Evolutionary conservation across 2,329 filamentous ascomycete species (phyloP).

Genomic region (Plectosphaerella sp.): DNA sequence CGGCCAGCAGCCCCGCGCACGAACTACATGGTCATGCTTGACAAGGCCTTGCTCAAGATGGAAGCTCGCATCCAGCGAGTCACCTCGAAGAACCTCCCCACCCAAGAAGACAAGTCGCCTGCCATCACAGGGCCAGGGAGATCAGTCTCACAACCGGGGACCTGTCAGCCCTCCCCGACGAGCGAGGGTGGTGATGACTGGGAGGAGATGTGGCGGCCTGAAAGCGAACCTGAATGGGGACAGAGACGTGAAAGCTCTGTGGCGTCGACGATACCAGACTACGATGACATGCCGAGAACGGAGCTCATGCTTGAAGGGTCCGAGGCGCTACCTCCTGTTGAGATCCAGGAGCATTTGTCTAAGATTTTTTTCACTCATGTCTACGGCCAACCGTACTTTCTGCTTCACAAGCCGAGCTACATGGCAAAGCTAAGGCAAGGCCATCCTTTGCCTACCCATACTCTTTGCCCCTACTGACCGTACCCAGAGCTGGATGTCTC

Average conservation of each 20-base stretch:
- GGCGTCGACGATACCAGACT: too few relatives aligned
- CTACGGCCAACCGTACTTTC: conserved; percentile 90
- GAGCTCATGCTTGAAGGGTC: conserved; percentile 76
- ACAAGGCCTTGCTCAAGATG: conserved; percentile 94
- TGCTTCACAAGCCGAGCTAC: conserved; percentile 95
- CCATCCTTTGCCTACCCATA: too few relatives aligned
- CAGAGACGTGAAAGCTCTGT: too few relatives aligned
- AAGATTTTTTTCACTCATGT: conserved; percentile 95
- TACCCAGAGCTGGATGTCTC: conserved; percentile 62
- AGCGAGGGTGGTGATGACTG: conserved; percentile 30
- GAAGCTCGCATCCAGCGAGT: conserved; percentile 96
- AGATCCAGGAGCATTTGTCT: conserved; percentile 88
- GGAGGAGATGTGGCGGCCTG: too few relatives aligned
- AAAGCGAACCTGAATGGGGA: too few relatives aligned
- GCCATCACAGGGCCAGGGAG: conserved; percentile 80
- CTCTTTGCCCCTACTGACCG: conserved; percentile 1
- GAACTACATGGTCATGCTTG: conserved; percentile 99
- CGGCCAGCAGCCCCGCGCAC: conserved; percentile 91
- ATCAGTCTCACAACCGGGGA: conserved; percentile 54
- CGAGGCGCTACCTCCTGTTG: conserved; percentile 76
- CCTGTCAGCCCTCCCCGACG: conserved; percentile 9
- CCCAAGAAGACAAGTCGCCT: conserved; percentile 57
- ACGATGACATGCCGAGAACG: conserved; percentile 54
- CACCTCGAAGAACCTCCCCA: conserved; percentile 81
- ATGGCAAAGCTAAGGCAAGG: conserved; percentile 76